Percentiles rank a stretch among this genome's conserved stretches.
These are phyloP conservation scores for Podospora tetraspora DNA, from an alignment of 495 filamentous ascomycete genomes.

Conservation along the genomic window DNA sequence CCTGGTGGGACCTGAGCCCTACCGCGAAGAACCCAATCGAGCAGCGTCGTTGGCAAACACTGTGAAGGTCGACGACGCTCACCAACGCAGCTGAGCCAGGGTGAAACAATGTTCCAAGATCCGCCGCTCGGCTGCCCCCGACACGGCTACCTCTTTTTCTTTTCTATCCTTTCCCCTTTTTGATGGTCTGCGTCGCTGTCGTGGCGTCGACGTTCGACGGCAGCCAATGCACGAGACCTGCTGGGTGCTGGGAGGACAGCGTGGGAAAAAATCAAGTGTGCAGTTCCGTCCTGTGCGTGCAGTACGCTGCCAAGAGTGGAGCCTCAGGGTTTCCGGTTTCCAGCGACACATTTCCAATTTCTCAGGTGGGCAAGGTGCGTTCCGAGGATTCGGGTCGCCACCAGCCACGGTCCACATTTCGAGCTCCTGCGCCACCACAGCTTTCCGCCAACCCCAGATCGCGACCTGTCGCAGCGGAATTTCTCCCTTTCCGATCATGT, in stretches of 20 bases:
- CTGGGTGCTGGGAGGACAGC: neutral
- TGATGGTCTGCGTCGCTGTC: constrained; percentile 2
- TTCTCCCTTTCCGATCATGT: constrained; percentile 6
- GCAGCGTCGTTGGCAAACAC: constrained; percentile 7
- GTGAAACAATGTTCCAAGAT: constrained; percentile 4
- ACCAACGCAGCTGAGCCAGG: constrained; percentile 9
- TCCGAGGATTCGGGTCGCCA: constrained; percentile 24
- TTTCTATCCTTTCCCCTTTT: neutral
- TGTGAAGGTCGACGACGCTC: constrained; percentile 5
- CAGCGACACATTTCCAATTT: constrained; percentile 8
- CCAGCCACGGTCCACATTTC: constrained; percentile 1
- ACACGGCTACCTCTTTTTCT: neutral
- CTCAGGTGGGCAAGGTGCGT: constrained; percentile 9
- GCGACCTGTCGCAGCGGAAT: constrained; percentile 2
- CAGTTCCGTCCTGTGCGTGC: neutral
- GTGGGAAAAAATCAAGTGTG: constrained; percentile 6
- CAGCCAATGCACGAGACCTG: constrained; percentile 11
- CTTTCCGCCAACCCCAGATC: constrained; percentile 10
- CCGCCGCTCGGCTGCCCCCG: neutral
- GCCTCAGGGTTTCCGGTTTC: constrained; percentile 9
- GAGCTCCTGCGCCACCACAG: neutral
- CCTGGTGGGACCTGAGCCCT: neutral
- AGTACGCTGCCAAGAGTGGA: constrained; percentile 12
- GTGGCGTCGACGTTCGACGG: constrained; percentile 1
- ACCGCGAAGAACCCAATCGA: constrained; percentile 11